These are phyloP conservation scores for Pleomassaria siparia DNA, from an alignment of 2,329 filamentous ascomycete genomes.

Conservation along the genomic window DNA sequence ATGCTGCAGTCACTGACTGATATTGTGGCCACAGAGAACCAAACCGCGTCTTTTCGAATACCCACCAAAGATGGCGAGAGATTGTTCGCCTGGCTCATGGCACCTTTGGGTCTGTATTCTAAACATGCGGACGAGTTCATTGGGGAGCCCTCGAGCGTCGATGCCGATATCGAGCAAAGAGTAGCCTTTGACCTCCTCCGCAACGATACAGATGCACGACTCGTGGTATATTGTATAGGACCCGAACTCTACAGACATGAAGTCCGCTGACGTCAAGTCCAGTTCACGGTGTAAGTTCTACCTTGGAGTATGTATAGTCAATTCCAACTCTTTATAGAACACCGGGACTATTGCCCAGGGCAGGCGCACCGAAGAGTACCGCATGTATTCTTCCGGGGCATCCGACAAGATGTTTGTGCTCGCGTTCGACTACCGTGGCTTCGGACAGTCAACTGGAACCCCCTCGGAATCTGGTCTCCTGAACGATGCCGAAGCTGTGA, in stretches of 20 bases:
- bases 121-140: conserved; percentile 69
- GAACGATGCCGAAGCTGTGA: conserved; percentile 71
- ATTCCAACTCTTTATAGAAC: conserved; percentile 58
- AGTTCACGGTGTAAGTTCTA: conserved; percentile 61
- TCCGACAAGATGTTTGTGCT: conserved; percentile 64
- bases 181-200: conserved; percentile 54
- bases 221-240: conserved; percentile 57
- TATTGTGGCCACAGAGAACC: conserved; percentile 74
- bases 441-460: conserved; percentile 75
- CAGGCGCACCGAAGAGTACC: conserved; percentile 75
- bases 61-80: conserved; percentile 72
- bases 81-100: conserved; percentile 88
- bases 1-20: conserved; percentile 14
- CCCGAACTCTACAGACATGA: not conserved
- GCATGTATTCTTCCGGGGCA: conserved; percentile 68
- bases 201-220: conserved; percentile 53
- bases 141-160: conserved; percentile 35
- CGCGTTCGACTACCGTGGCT: conserved; percentile 90
- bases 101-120: conserved; percentile 75
- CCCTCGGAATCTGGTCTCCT: conserved; percentile 81
- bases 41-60: conserved; percentile 82
- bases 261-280: not conserved
- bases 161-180: conserved; percentile 51
- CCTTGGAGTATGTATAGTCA: conserved; percentile 3
- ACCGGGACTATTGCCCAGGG: conserved; percentile 75